Conservation (phyloP, 2,329 filamentous ascomycete species). For the Aureobasidium melanogenum region DNA sequence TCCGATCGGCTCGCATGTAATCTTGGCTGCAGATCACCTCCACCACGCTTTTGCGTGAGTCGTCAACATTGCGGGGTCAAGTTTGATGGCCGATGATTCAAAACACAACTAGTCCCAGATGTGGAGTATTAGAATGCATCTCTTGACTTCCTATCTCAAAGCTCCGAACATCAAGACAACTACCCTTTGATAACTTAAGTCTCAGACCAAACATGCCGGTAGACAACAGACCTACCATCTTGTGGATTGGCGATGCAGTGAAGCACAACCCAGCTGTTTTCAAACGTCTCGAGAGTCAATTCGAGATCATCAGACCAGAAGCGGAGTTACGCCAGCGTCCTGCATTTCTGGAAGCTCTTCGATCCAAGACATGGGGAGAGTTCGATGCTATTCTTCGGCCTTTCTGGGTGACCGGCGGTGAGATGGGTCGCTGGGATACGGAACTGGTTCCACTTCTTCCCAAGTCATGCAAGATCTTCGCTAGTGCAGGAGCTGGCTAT, state of each 20-base stretch:
- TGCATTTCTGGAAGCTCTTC: slow-evolving; percentile 32
- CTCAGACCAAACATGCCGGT: not conserved
- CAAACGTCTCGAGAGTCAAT: slow-evolving; percentile 26
- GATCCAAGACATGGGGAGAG: slow-evolving; percentile 31
- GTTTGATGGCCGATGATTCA: not conserved
- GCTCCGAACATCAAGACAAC: not conserved
- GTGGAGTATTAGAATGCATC: not conserved
- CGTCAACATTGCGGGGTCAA: not conserved
- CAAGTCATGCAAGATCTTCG: slow-evolving; percentile 46
- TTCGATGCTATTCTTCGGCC: slow-evolving; percentile 46
- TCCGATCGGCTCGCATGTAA: not conserved
- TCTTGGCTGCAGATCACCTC: not conserved
- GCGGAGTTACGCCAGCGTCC: slow-evolving; percentile 30
- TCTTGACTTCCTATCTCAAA: not conserved
- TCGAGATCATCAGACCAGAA: slow-evolving; percentile 27
- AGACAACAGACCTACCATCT: slow-evolving; percentile 28
- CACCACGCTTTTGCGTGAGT: not conserved
- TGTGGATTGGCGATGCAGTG: slow-evolving; percentile 37
- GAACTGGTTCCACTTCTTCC: slow-evolving; percentile 51
- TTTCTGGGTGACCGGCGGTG: slow-evolving; percentile 56
- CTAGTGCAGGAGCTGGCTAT: slow-evolving; percentile 54
- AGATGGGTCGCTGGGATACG: slow-evolving; percentile 55
- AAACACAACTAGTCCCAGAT: not conserved
- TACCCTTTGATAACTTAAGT: too few species aligned
- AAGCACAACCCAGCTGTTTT: slow-evolving; percentile 38